Evolutionary conservation across 2,329 filamentous ascomycete species (phyloP), one percentile per base, ranked within the genome.

Genomic region (Pleoardoris graminearum): DNA sequence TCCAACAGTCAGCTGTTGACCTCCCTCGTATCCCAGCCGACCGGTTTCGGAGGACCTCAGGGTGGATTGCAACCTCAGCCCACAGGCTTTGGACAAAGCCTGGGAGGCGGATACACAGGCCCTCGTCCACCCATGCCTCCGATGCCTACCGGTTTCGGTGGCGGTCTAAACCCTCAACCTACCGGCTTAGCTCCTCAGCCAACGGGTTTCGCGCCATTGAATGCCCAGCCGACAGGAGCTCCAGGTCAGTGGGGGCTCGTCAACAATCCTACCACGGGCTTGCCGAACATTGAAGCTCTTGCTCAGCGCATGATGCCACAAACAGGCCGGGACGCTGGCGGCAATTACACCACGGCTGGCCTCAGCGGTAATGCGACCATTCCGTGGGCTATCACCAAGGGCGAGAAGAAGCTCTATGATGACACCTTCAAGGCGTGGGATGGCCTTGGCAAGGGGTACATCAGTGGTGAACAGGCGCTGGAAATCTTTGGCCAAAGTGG

Each of bases 181-280:
- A 47, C 44, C 14, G 82, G 76, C 58, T 76, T 85, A 41, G 82
- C 80, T 19, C 85, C 84, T 43, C 81, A 73, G 37, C 82, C 82
- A 63, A 88, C 88, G 38, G 88, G 89, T n/a, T 66, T 73, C 60
- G 75, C 81, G 43, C 80, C 83, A 2, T 74, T 99, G 57, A 93
- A 95, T 65, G 86, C 91, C n/a, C 94, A 99, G 70, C 94, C 94
- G 4, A 99, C 94, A 2, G 94, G 94, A 10, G 80, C 85, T 30
- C 93, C 94, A 5, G 94, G 94, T 12, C 94, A 97, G 71, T 99
- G 94, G 94, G 94, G 94, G n/a, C 84, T 97, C 49, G 94, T 97
- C 27, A 99, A 99, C 73, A 89, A 91, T 1, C 94, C 94, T 1
- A 84, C 92, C 4, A 88, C 86, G 35, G 94, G 93, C 1, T 77